Evolutionary conservation across 176 grass and related monocot species (phyloP), one percentile per base, ranked within the genome.

Genomic region (Otatea glauca): DNA sequence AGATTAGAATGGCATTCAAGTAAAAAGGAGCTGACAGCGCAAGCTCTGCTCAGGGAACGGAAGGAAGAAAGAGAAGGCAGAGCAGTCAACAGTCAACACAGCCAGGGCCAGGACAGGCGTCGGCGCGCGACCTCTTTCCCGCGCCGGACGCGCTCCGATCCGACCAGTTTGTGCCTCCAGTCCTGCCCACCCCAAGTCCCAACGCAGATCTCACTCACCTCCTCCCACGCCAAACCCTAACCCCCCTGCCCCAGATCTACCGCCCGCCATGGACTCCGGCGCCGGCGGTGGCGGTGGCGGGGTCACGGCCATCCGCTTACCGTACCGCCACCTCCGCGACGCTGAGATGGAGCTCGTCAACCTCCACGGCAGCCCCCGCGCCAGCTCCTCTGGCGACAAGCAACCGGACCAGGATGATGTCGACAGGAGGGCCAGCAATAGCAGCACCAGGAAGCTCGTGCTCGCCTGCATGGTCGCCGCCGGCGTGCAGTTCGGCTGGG

Each of bases 401-500:
- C 72, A 86, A 45, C 49, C 7, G 37, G 74, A 4, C 37, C 27
- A 37, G 16, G 35, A 59, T 7, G 65, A 70, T 25, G 13, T 16
- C 34, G 64, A 16, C 66, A 29, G 7, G 9, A 48, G 21, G 55
- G 12, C 10, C 14, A 18, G 78, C 78, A 69, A 83, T 77, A 95
- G 38, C 14, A 18, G 78, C 78, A 70, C 86, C 77, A 95, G 39
- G 77, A 88, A 43, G 80, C 79, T 94, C 15, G 88, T 98, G 38
- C 93, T 98, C 1, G 92, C 93, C 53, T 98, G 93, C 83, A 98
- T 78, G 87, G 93, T 98, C 62, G 96, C 91, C 43, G 96, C 96
- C 1, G 96, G 96, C 44, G 96, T 98, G n/a, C 96, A 98, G 87
- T 98, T 95, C 81, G 96, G 96, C 23, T 98, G 96, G 96, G 96